Conservation (phyloP, 257 asterid genomes). For the Petrea volubilis region DNA sequence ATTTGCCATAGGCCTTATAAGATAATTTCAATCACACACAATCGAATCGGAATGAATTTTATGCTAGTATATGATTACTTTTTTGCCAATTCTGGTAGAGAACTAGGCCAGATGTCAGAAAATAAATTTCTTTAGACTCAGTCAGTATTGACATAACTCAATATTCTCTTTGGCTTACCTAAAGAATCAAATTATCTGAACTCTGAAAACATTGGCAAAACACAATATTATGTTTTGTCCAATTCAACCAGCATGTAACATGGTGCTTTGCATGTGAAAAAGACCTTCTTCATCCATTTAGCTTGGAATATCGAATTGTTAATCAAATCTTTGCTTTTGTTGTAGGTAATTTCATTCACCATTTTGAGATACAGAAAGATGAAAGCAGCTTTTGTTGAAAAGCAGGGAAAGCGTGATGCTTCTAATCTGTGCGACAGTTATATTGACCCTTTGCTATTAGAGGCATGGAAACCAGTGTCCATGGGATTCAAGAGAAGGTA, state of each 20-base stretch:
- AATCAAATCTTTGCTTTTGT: constrained; percentile 16
- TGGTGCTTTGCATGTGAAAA: neutral
- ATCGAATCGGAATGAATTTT: neutral
- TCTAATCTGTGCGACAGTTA: constrained; percentile 15
- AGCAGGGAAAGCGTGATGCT: constrained; percentile 33
- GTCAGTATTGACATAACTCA: neutral
- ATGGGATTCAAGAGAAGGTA: constrained; percentile 94
- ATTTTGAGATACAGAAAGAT: constrained; percentile 71
- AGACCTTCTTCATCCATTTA: constrained; percentile 4
- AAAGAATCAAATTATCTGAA: neutral
- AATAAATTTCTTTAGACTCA: neutral
- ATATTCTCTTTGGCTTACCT: neutral
- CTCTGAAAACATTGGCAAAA: neutral
- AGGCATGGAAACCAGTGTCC: constrained; percentile 94
- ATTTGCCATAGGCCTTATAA: neutral
- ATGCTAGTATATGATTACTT: neutral
- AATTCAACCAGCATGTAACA: neutral
- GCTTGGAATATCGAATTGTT: constrained; percentile 5
- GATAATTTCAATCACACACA: neutral
- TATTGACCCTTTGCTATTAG: constrained; percentile 51
- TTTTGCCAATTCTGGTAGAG: neutral
- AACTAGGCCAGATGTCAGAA: neutral
- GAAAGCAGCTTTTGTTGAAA: constrained; percentile 50
- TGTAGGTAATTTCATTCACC: constrained; percentile 79
- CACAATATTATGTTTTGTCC: neutral